Evolutionary conservation across 2,329 filamentous ascomycete species (phyloP).

Genomic region (Cladosporium sp.): DNA sequence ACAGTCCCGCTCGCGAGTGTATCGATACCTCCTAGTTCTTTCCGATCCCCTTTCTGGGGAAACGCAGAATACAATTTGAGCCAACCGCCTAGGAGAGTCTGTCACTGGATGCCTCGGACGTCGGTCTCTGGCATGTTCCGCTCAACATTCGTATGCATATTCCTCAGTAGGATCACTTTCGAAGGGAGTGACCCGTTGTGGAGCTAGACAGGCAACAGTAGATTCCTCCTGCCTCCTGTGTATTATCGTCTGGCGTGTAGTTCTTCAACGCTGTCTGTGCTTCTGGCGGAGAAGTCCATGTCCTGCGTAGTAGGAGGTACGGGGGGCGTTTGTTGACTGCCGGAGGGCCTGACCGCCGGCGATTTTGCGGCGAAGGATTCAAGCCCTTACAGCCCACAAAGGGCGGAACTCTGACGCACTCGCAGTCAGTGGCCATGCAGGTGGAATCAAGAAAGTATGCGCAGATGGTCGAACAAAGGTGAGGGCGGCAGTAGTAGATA

Average conservation of each 20-base stretch:
- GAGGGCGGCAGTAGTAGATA: background rate
- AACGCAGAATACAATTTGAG: background rate
- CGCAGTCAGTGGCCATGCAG: constrained; percentile 1
- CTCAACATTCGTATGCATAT: no score
- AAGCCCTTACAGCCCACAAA: background rate
- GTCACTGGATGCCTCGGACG: background rate
- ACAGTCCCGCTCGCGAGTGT: no score
- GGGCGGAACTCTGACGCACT: background rate
- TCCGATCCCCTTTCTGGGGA: constrained; percentile 9
- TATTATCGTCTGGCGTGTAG: no score
- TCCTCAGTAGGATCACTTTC: no score
- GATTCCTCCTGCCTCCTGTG: no score
- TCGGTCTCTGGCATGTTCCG: background rate
- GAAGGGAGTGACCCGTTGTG: no score
- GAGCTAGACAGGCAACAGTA: background rate
- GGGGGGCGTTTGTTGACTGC: background rate
- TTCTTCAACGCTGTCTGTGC: background rate
- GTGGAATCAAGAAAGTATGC: background rate
- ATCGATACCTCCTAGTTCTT: background rate
- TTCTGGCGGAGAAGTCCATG: background rate
- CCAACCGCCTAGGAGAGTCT: background rate
- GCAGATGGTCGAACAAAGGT: background rate
- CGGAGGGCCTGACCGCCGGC: background rate
- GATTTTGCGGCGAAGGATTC: background rate
- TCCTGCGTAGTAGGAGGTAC: background rate